phyloP scores from a whole-genome alignment of 2,329 filamentous ascomycete species.

The Lecanoromycetidae sp. region DNA sequence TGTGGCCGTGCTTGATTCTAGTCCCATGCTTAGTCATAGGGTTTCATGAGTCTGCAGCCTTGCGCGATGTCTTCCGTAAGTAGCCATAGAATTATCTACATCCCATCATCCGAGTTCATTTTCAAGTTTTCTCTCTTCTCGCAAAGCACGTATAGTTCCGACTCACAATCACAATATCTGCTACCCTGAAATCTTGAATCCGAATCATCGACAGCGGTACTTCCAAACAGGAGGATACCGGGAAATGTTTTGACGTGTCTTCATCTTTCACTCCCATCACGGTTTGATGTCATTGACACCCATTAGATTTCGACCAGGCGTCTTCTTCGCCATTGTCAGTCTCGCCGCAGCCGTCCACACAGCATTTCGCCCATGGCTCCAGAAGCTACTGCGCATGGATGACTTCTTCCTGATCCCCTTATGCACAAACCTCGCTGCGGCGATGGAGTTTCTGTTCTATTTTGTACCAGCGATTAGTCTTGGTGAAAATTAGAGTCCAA shows the following conservation, averaged over 20 bases:
- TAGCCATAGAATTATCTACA: too few relatives aligned
- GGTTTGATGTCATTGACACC: not conserved
- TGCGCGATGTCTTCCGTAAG: too few relatives aligned
- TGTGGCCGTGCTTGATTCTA: too few relatives aligned
- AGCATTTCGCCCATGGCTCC: not conserved
- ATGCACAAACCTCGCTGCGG: not conserved
- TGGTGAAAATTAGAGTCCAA: not conserved
- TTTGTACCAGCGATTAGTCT: not conserved
- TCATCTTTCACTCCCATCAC: not conserved
- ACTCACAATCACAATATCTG: too few relatives aligned
- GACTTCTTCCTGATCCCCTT: not conserved
- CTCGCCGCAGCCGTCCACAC: not conserved
- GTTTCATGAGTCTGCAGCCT: too few relatives aligned
- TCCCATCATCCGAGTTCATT: too few relatives aligned
- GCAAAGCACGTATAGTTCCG: too few relatives aligned
- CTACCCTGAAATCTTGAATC: too few relatives aligned
- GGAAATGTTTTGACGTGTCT: not conserved
- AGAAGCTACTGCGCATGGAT: not conserved
- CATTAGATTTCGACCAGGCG: not conserved
- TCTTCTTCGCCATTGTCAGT: not conserved
- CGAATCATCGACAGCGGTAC: too few relatives aligned
- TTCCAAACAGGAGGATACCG: not conserved
- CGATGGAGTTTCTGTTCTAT: not conserved
- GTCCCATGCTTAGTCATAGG: too few relatives aligned
- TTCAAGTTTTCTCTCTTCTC: too few relatives aligned